A percentile compares a stretch with the other conserved stretches of the same genome.
These are phyloP conservation scores for Wickerhamomyces bovis DNA, from an alignment of 805 yeast species.

Conservation along the genomic window DNA sequence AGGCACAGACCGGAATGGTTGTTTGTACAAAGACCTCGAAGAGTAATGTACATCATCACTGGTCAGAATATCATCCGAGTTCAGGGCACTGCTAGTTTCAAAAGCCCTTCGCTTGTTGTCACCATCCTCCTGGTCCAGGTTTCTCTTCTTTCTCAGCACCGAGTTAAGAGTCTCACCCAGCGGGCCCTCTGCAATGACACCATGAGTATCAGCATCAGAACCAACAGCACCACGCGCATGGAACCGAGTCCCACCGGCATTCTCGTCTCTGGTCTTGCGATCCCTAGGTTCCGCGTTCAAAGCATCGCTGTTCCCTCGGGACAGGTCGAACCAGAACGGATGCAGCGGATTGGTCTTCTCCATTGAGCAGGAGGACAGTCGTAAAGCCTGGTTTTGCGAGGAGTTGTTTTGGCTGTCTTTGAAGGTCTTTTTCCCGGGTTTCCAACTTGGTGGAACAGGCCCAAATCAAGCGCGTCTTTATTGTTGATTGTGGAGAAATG, in stretches of 20 bases:
- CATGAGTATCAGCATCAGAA: background rate
- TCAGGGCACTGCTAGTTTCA: conserved; percentile 7
- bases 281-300: conserved; percentile 37
- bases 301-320: conserved; percentile 27
- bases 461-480: background rate
- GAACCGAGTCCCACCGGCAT: conserved; percentile 37
- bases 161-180: background rate
- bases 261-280: conserved; percentile 33
- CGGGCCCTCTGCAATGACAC: conserved; percentile 4
- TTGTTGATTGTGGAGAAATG: background rate
- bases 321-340: conserved; percentile 26
- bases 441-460: too few relatives aligned
- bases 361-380: conserved; percentile 4
- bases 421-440: too few relatives aligned
- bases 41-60: conserved; percentile 15
- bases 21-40: conserved; percentile 1
- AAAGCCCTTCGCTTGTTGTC: conserved; percentile 14
- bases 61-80: conserved; percentile 16
- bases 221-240: conserved; percentile 30
- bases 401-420: background rate
- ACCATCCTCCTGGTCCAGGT: conserved; percentile 8
- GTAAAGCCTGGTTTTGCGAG: too few relatives aligned
- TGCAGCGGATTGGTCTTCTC: conserved; percentile 14
- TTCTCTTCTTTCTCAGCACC: conserved; percentile 14
- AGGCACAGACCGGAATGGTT: background rate